Evolutionary conservation across 371 early-diverging fungal species (phyloP).

Genomic region (Capniomyces stellatus): DNA sequence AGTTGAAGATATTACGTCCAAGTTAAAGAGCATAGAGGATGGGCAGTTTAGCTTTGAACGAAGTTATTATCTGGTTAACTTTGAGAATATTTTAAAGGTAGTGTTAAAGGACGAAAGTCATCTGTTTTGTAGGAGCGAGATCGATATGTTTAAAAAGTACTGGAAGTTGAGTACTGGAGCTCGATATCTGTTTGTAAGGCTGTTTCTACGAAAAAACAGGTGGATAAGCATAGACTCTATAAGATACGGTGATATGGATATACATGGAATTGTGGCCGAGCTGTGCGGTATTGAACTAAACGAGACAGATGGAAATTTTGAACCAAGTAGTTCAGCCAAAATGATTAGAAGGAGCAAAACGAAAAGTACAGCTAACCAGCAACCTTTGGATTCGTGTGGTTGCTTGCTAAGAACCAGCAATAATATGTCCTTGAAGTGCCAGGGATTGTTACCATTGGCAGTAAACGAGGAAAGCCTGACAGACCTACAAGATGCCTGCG

Average conservation of each 20-base stretch:
- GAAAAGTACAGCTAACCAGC: neutral
- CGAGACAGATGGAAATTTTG: neutral
- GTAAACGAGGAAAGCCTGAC: neutral
- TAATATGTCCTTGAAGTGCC: neutral
- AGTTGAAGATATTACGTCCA: too few species aligned
- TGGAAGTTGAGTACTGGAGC: slow-evolving; percentile 8
- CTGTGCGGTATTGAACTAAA: neutral
- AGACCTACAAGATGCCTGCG: neutral
- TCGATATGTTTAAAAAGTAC: neutral
- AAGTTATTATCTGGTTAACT: neutral
- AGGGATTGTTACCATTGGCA: neutral
- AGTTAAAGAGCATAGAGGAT: too few species aligned
- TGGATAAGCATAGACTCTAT: slow-evolving; percentile 16
- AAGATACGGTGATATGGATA: neutral
- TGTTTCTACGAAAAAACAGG: slow-evolving; percentile 39
- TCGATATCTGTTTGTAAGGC: slow-evolving; percentile 35
- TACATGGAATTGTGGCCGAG: neutral
- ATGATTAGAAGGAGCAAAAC: neutral
- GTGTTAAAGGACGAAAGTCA: neutral
- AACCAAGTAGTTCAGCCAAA: neutral
- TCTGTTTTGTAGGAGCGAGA: slow-evolving; percentile 1
- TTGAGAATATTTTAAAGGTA: neutral
- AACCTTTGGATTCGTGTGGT: neutral
- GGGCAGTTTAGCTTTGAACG: too few species aligned
- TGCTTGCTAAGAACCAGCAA: neutral